Percentiles rank a stretch among this genome's conserved stretches.
phyloP scores from a whole-genome alignment of 1,139 yeast species.

The Magnusiomyces paraingens region DNA sequence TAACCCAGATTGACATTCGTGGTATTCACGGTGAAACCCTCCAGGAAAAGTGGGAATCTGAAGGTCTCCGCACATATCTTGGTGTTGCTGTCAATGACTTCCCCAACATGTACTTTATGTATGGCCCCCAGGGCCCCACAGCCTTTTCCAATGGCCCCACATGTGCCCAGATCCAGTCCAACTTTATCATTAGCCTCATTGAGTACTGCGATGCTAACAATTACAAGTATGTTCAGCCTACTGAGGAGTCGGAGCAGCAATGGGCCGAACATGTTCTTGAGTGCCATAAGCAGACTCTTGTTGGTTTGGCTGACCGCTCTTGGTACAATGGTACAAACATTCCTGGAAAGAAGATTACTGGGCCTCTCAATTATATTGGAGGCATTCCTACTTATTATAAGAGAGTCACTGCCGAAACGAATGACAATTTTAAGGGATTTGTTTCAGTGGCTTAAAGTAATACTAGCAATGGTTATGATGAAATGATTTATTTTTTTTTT shows the following conservation, averaged over 20 bases:
- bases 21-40: constrained; percentile 22
- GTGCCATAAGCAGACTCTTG: constrained; percentile 17
- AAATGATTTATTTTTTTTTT: too few species aligned
- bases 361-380: constrained; percentile 16
- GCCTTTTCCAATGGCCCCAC: constrained; percentile 31
- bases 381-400: constrained; percentile 14
- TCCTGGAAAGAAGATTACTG: constrained; percentile 16
- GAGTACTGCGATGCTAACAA: constrained; percentile 15
- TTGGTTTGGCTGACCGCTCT: constrained; percentile 8
- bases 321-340: constrained; percentile 19
- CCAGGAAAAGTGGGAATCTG: constrained; percentile 24
- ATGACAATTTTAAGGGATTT: constrained; percentile 8
- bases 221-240: constrained; percentile 19
- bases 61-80: constrained; percentile 26
- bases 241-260: constrained; percentile 17
- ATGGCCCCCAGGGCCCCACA: constrained; percentile 33
- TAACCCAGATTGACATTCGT: constrained; percentile 24
- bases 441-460: background rate
- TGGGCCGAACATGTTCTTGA: constrained; percentile 15
- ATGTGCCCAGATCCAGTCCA: constrained; percentile 25
- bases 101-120: constrained; percentile 30
- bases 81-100: constrained; percentile 26
- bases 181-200: constrained; percentile 23
- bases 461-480: background rate
- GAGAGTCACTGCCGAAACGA: constrained; percentile 10